Conservation (phyloP, 108 stramenopile species). For the Aureococcus anophagefferens region DNA sequence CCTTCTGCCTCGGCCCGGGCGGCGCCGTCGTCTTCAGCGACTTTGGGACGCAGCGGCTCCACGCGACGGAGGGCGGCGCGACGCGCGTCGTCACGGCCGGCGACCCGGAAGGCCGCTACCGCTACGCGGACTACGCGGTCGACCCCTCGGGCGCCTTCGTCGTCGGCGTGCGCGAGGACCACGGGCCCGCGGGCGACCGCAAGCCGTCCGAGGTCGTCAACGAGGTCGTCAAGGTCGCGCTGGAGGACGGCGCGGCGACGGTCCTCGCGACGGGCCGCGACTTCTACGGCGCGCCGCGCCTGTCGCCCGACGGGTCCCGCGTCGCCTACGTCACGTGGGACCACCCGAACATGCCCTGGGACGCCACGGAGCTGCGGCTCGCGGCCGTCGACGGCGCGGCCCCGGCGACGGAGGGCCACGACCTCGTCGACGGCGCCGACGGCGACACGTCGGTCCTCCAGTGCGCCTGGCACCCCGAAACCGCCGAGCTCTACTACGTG, state of each 20-base stretch:
- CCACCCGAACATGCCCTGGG: constrained; percentile 78
- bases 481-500: constrained; percentile 9
- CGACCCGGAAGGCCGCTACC: constrained; percentile 18
- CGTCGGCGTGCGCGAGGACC: constrained; percentile 23
- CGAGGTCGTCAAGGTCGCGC: constrained; percentile 43
- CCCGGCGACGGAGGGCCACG: constrained; percentile 10
- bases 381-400: constrained; percentile 4
- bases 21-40: constrained; percentile 40
- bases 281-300: constrained; percentile 51
- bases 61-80: neutral
- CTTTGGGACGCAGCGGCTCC: constrained; percentile 44
- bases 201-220: constrained; percentile 49
- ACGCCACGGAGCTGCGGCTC: constrained; percentile 46
- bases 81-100: neutral
- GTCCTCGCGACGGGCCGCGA: constrained; percentile 57
- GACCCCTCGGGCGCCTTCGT: constrained; percentile 15
- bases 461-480: constrained; percentile 48
- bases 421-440: constrained; percentile 45
- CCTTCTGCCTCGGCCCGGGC: constrained; percentile 31
- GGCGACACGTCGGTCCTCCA: constrained; percentile 56
- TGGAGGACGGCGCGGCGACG: neutral
- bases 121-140: constrained; percentile 51
- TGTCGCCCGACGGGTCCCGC: constrained; percentile 28
- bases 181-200: constrained; percentile 16
- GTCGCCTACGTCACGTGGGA: constrained; percentile 58